Base-by-base conservation (phyloP, 1,284 basidiomycete genomes). In the Rhodotorula glutinis region DNA sequence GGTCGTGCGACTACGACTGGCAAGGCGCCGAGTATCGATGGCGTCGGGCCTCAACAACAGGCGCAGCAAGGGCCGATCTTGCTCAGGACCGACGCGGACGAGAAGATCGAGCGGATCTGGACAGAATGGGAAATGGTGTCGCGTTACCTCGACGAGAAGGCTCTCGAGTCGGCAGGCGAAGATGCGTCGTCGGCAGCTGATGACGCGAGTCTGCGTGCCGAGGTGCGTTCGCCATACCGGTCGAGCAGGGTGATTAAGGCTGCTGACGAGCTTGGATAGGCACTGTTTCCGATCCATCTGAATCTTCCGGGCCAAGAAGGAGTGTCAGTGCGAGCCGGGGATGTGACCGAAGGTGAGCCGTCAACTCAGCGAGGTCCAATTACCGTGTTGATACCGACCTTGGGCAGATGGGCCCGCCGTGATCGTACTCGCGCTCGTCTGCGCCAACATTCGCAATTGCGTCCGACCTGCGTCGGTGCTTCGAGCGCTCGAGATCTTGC, bases 401-500 rank as follows among this genome's bases (percentile, higher is more conserved):
- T n/a, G n/a, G n/a, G n/a, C n/a, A 88, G 92, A 92, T 76, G 89
- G 90, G 0, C 87, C 90, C 0, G 88, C 90, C 0, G 80, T 92
- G 49, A 83, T 94, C 55, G 82, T 94, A 19, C 83, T 93, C 23
- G 89, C 92, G 0, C 83, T 98, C 11, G 83, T 98, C 46, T 90
- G 91, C 27, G 87, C 94, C 25, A 95, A 96, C 73, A 84, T 98
- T 41, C 86, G 96, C 49, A 95, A 93, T 75, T 95, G 91, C 75
- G 81, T 85, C 19, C 83, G 92, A 4, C 91, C 96, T 0, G 91
- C 89, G 43, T 92, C 92, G 11, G 91, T 93, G 77, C 80, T 92
- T 38, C 88, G 87, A 47, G 90, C 89, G 0, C 80, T 98, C 57
- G 92, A 97, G 74, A 83, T 97, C 16, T 88, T 97, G 64, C 83